Conservation (phyloP, 1,284 basidiomycete genomes). For the Hemileia vastatrix region DNA sequence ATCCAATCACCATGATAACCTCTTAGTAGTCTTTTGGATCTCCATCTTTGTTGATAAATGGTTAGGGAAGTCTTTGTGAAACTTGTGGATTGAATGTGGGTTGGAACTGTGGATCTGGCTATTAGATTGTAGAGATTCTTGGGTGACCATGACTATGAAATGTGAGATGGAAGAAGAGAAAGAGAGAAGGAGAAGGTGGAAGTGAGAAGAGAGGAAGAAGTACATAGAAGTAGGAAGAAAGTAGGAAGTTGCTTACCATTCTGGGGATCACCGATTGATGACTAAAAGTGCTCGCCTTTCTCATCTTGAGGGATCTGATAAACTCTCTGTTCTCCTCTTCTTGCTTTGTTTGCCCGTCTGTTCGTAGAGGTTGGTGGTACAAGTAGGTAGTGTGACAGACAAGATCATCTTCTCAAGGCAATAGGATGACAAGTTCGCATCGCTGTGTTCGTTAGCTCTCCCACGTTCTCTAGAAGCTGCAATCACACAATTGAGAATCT, state of each 20-base stretch:
- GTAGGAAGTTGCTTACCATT: conserved; percentile 47
- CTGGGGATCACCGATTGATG: conserved; percentile 46
- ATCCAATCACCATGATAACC: conserved; percentile 95
- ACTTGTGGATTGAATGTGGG: conserved; percentile 48
- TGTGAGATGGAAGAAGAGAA: conserved; percentile 24
- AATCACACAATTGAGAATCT: too few species aligned
- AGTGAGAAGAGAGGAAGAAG: background rate
- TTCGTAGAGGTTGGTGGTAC: too few species aligned
- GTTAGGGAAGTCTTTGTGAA: conserved; percentile 58
- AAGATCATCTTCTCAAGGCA: too few species aligned
- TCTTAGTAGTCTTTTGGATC: conserved; percentile 73
- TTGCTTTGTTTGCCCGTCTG: too few species aligned
- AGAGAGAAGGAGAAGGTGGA: background rate
- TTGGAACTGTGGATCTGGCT: conserved; percentile 55
- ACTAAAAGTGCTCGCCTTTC: too few species aligned
- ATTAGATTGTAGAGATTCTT: conserved; percentile 70
- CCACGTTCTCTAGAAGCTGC: too few species aligned
- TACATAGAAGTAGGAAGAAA: background rate
- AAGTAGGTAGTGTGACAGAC: too few species aligned
- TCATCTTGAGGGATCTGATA: too few species aligned
- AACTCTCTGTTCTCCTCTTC: too few species aligned
- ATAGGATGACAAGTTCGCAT: too few species aligned
- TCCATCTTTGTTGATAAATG: conserved; percentile 87
- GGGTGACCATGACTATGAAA: conserved; percentile 63
- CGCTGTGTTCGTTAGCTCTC: too few species aligned